Conservation (phyloP, 495 filamentous ascomycete genomes). For the Letharia columbiana region DNA sequence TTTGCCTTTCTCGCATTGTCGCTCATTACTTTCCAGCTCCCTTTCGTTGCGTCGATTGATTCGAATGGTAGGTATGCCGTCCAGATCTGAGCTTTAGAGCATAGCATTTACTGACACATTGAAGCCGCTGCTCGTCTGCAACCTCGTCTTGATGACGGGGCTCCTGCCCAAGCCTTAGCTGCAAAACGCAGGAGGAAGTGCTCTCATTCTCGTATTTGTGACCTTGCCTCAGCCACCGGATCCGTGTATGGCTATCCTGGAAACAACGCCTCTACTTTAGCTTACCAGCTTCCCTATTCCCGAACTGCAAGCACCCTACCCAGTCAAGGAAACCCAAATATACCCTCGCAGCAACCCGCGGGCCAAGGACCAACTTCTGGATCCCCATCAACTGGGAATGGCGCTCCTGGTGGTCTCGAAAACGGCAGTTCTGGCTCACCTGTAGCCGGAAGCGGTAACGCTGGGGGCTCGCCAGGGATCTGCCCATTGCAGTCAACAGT, state of each 20-base stretch:
- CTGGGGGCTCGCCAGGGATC: not conserved
- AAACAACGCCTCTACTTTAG: constrained; percentile 8
- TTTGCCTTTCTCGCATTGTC: constrained; percentile 16
- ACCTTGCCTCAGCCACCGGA: not conserved
- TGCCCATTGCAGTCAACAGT: constrained; percentile 13
- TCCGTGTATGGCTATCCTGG: not conserved
- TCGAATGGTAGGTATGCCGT: not conserved
- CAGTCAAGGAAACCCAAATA: not conserved
- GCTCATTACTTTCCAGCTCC: constrained; percentile 1
- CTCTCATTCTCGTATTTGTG: not conserved
- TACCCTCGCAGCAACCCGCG: not conserved
- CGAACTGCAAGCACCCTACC: not conserved
- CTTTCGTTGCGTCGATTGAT: constrained; percentile 13
- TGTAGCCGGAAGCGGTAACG: not conserved
- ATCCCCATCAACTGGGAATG: not conserved
- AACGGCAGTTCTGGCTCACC: not conserved
- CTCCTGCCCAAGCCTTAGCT: constrained; percentile 6
- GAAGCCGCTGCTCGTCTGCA: constrained; percentile 7
- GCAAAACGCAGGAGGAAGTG: constrained; percentile 2
- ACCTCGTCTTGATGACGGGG: constrained; percentile 17
- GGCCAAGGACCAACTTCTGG: constrained; percentile 1
- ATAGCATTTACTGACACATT: not conserved
- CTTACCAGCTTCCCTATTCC: not conserved
- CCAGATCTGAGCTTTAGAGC: not conserved
- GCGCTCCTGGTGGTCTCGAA: not conserved